Conservation (phyloP, 352 stramenopile species). For the Globisporangium megalacanthum region DNA sequence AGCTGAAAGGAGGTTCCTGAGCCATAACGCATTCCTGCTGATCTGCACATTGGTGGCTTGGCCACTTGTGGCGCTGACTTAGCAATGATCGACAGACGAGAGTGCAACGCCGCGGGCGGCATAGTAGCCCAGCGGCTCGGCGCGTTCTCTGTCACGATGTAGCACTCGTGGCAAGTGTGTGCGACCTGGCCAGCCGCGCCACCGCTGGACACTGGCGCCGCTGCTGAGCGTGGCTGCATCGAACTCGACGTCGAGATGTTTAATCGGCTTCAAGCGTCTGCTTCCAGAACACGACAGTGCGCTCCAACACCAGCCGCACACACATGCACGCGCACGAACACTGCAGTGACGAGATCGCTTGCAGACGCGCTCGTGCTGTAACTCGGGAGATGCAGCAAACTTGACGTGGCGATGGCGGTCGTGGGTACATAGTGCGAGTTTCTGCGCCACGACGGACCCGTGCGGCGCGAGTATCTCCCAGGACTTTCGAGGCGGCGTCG, state of each 20-base stretch:
- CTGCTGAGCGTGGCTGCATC: slow-evolving; percentile 48
- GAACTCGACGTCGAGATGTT: slow-evolving; percentile 61
- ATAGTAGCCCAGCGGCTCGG: slow-evolving; percentile 37
- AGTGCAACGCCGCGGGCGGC: slow-evolving; percentile 51
- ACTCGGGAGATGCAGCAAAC: slow-evolving; percentile 43
- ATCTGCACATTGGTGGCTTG: slow-evolving; percentile 43
- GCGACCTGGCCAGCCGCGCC: slow-evolving; percentile 46
- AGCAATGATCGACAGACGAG: slow-evolving; percentile 37
- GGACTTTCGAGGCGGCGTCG: too few species aligned
- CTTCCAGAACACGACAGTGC: slow-evolving; percentile 42
- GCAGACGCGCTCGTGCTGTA: slow-evolving; percentile 13
- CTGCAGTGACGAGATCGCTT: slow-evolving; percentile 41
- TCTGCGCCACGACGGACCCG: slow-evolving; percentile 37
- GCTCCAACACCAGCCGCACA: slow-evolving; percentile 42
- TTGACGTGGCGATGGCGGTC: slow-evolving; percentile 35
- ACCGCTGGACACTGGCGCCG: too few species aligned
- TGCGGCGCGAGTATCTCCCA: slow-evolving; percentile 48
- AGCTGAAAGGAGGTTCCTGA: slow-evolving; percentile 44
- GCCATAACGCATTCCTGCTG: slow-evolving; percentile 57
- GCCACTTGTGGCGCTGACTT: slow-evolving; percentile 50
- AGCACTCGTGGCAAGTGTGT: slow-evolving; percentile 50
- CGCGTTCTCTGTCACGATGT: slow-evolving; percentile 29
- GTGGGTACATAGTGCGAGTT: slow-evolving; percentile 42
- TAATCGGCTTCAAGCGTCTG: slow-evolving; percentile 43
- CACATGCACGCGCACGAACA: slow-evolving; percentile 54